phyloP scores from a whole-genome alignment of 805 yeast genomes.

The Kodamaea sagamina region DNA sequence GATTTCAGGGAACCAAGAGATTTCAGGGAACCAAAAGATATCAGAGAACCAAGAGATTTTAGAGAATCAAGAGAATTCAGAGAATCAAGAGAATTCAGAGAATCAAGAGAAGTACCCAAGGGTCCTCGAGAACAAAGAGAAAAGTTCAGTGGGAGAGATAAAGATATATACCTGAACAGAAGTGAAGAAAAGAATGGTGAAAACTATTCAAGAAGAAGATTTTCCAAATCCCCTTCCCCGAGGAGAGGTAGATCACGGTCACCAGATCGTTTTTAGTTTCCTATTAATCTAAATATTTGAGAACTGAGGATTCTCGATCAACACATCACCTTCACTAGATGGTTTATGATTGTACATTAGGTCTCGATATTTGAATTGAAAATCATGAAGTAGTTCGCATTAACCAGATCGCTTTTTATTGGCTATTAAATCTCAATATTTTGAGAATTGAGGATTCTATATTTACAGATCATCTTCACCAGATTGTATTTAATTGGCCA shows the following conservation, averaged over 20 bases:
- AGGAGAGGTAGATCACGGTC: slow-evolving; percentile 21
- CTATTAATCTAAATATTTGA: too few species aligned
- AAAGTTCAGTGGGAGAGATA: not conserved
- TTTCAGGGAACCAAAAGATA: slow-evolving; percentile 17
- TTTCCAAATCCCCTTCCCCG: slow-evolving; percentile 40
- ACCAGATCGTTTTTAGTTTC: slow-evolving; percentile 23
- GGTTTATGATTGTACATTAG: too few species aligned
- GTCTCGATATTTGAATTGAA: too few species aligned
- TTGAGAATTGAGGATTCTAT: too few species aligned
- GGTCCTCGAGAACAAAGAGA: slow-evolving; percentile 12
- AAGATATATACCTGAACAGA: too few species aligned
- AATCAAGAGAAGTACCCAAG: slow-evolving; percentile 17
- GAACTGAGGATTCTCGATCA: too few species aligned
- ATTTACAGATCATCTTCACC: too few species aligned
- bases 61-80: slow-evolving; percentile 18
- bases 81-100: slow-evolving; percentile 19
- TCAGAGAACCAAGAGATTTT: slow-evolving; percentile 17
- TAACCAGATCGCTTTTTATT: too few species aligned
- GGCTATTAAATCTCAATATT: too few species aligned
- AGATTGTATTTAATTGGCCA: too few species aligned
- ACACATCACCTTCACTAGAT: too few species aligned
- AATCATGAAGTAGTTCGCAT: too few species aligned
- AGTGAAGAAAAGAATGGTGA: slow-evolving; percentile 13
- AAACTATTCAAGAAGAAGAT: slow-evolving; percentile 29
- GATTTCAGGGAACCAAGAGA: slow-evolving; percentile 3